These are phyloP conservation scores for Botrytis elliptica DNA, from an alignment of 2,329 filamentous ascomycete genomes.

Conservation along the genomic window DNA sequence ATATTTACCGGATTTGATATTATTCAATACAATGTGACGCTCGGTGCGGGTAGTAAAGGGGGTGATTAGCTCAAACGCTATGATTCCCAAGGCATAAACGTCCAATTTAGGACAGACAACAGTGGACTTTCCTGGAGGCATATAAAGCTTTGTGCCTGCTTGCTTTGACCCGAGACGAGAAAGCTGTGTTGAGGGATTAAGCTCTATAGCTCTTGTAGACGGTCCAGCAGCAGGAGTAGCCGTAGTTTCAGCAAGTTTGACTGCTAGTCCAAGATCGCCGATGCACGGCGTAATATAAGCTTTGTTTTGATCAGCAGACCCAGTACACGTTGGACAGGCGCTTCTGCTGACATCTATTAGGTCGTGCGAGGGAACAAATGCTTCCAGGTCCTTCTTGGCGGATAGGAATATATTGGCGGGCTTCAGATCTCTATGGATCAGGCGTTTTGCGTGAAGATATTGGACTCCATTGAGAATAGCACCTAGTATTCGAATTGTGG, in stretches of 20 bases:
- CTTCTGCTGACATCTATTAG: slow-evolving; percentile 44
- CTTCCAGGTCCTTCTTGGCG: slow-evolving; percentile 40
- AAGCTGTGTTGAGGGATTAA: slow-evolving; percentile 13
- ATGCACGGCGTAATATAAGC: slow-evolving; percentile 58
- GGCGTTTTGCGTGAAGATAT: slow-evolving; percentile 59
- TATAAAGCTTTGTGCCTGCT: slow-evolving; percentile 63
- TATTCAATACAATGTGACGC: slow-evolving; percentile 44
- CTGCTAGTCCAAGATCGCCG: slow-evolving; percentile 66
- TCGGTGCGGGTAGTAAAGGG: slow-evolving; percentile 52
- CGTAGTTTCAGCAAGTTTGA: slow-evolving; percentile 41
- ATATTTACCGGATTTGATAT: slow-evolving; percentile 37
- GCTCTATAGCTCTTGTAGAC: slow-evolving; percentile 1
- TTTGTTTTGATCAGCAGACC: slow-evolving; percentile 26
- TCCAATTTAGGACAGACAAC: slow-evolving; percentile 54
- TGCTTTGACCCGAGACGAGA: slow-evolving; percentile 35
- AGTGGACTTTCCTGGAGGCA: slow-evolving; percentile 40
- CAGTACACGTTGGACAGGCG: slow-evolving; percentile 43
- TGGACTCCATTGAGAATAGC: slow-evolving; percentile 61
- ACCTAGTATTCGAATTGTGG: slow-evolving; percentile 56
- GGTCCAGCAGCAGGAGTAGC: not conserved
- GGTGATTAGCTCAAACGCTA: slow-evolving; percentile 61
- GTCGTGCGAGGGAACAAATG: slow-evolving; percentile 40
- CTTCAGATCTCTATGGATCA: slow-evolving; percentile 67
- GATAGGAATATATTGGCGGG: slow-evolving; percentile 67
- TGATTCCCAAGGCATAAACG: slow-evolving; percentile 60